Base-by-base conservation (phyloP, 73 alveolate species). In the Effrenium voratum region DNA sequence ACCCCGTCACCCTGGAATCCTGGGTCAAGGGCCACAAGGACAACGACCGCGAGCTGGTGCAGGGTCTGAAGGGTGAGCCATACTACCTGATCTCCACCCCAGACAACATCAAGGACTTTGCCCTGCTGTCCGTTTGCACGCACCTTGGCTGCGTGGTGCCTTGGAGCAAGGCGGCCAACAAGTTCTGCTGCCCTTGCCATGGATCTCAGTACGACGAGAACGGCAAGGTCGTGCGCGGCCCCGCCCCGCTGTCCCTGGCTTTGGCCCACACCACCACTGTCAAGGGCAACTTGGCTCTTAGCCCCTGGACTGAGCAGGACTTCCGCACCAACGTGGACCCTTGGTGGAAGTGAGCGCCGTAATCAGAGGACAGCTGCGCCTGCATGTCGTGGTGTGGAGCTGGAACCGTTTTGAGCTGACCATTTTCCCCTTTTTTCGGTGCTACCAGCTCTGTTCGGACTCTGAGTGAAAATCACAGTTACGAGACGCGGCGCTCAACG, bases 131-230 rank as follows among this genome's bases (percentile, higher is more conserved):
- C 84, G 93, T 79, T 82, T 93, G 98, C 98, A 93, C 98, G 26
- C 98, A 93, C 91, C 98, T 93, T 77, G 98, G 98, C 70, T 93
- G 98, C 85, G 98, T 93, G 63, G 98, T 93, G 70, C 98, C 98
- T 22, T 93, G 98, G 98, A 55, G 41, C 85, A 77, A 57, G 84
- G 93, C 93, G 12, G 73, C 46, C 83, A 77, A 77, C 98, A 93
- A 77, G 93, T 93, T 93, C 98, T 72, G 91, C 85, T 93, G 98
- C 93, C 98, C 98, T 34, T 93, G 98, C 98, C 98, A 93, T 40
- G 98, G 98, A 32, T 93, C 98, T 73, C 98, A 93, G 86, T 93
- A 93, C 98, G 85, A 93, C 46, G 93, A 76, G 91, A 57, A 93
- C 59, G 98, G 98, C 91, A 92, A 75, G 98, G 98, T 92, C 49